Base-by-base conservation (phyloP, 2,329 filamentous ascomycete species). In the Trichoderma afroharzianum region DNA sequence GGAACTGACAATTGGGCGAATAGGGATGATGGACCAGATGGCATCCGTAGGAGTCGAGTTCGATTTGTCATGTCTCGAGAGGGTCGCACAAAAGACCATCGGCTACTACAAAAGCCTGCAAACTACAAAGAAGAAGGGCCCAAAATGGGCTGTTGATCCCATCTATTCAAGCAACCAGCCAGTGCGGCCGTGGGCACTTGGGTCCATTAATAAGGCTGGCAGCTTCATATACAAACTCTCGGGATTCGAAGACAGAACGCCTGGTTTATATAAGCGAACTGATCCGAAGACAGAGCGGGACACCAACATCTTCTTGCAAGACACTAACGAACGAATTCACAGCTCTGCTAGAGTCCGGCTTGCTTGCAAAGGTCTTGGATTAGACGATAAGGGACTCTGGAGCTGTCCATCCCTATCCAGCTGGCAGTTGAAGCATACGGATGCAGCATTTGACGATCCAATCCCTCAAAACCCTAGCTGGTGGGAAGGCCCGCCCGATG, bases 1-100 rank as follows among this genome's bases (percentile, higher is more conserved):
- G 3, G 4, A 47, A 33, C 59, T 63, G 68, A 70, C 36, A 30
- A 9, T 33, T 18, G 32, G 11, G 15, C 15, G 9, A 58, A 6
- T 70, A 86, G 85, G 85, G 85, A 87, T 87, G 85, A 86, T 87
- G 84, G 86, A 88, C 63, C 86, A 88, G 73, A 80, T 88, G 62
- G 81, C 83, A 4, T 86, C 84, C 6, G 79, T 88, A 6, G 85
- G 85, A 7, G 82, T 85, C 39, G 85, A 88, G 74, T 87, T 87
- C 73, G 80, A 85, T 73, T 73, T 79, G 3, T 78, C 77, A 0
- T 82, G 82, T 6, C 76, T 86, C 59, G 78, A 81, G 28, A 82
- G 83, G 32, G 81, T 85, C 62, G 80, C 84, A 69, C 76, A 78
- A 15, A 78, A 80, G 21, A 80, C 77, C 1, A 69, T 74, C n/a